These are phyloP conservation scores for Corinectria fuckeliana DNA, from an alignment of 2,329 filamentous ascomycete species.

Conservation along the genomic window DNA sequence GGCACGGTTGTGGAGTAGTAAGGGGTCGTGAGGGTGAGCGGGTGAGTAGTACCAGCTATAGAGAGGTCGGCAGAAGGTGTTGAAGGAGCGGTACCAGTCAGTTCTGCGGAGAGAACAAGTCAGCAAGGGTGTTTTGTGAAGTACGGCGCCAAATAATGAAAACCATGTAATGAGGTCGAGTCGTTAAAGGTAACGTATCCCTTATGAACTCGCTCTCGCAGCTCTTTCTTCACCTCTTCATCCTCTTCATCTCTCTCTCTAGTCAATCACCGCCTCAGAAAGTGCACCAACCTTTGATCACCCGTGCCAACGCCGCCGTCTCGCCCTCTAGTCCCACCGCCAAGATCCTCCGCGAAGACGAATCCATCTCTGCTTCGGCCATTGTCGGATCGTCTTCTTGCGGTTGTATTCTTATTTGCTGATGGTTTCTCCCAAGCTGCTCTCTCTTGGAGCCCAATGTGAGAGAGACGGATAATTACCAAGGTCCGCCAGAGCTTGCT, in stretches of 20 bases:
- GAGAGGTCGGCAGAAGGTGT: constrained; percentile 46
- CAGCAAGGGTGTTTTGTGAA: constrained; percentile 2
- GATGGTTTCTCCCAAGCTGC: not conserved
- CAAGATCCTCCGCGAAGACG: constrained; percentile 56
- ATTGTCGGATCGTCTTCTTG: constrained; percentile 7
- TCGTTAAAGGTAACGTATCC: not conserved
- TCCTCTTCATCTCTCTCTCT: not conserved
- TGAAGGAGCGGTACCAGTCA: constrained; percentile 55
- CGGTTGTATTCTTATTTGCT: not conserved
- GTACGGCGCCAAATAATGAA: too few relatives aligned
- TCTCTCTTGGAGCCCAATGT: not conserved
- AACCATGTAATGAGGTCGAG: not conserved
- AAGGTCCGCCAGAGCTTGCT: not conserved
- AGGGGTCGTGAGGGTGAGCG: constrained; percentile 59
- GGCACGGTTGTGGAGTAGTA: constrained; percentile 69
- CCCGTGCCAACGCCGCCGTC: constrained; percentile 52
- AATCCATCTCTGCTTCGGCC: constrained; percentile 30
- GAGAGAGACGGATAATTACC: not conserved
- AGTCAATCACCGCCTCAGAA: not conserved
- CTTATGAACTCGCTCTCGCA: not conserved
- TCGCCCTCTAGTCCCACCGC: constrained; percentile 60
- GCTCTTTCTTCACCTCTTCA: not conserved
- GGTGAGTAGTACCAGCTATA: constrained; percentile 66
- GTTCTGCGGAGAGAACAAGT: constrained; percentile 47
- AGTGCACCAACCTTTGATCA: constrained; percentile 59